Evolutionary conservation across 2,329 filamentous ascomycete genomes (phyloP), one percentile per base, ranked within the genome.

Genomic region (Nemania bipapillata): DNA sequence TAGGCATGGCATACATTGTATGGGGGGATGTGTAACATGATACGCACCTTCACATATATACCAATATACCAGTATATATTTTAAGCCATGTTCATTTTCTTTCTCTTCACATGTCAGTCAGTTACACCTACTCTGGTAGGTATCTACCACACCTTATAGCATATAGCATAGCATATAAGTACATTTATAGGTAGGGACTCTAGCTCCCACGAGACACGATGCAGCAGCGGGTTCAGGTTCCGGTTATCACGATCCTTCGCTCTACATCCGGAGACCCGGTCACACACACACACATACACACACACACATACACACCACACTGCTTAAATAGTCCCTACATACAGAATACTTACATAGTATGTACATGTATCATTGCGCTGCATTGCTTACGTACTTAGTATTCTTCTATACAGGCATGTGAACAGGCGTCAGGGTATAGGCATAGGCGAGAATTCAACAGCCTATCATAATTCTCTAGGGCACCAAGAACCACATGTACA

Each of bases 171-270:
- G n/a, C n/a, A n/a, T n/a, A n/a, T n/a, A n/a, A n/a, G n/a, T n/a
- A n/a, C n/a, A n/a, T n/a, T n/a, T n/a, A n/a, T 32, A 32, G 4
- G 30, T 32, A 32, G 30, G 30, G 4, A 32, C 30, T 4, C 30
- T 32, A 26, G 6, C 26, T 58, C 40, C 58, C 58, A 56, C 53
- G 58, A 63, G 55, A 54, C 49, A 28, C 8, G 32, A 55, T 53
- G 49, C 58, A 53, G 49, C 58, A 53, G 53, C 63, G 63, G 63
- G 20, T 54, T 57, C 67, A 42, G 30, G 52, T 66, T 66, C 67
- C 63, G 67, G 30, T 20, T 58, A 12, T 47, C 58, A 47, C 42
- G 37, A 68, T 61, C 56, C 59, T 22, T 53, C 42, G 20, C 35
- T 20, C 26, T 40, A 45, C 28, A 24, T 37, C 62, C 58, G 40